Evolutionary conservation across 768 basidiomycete species (phyloP).

Genomic region (Pleurotus tuoliensis): DNA sequence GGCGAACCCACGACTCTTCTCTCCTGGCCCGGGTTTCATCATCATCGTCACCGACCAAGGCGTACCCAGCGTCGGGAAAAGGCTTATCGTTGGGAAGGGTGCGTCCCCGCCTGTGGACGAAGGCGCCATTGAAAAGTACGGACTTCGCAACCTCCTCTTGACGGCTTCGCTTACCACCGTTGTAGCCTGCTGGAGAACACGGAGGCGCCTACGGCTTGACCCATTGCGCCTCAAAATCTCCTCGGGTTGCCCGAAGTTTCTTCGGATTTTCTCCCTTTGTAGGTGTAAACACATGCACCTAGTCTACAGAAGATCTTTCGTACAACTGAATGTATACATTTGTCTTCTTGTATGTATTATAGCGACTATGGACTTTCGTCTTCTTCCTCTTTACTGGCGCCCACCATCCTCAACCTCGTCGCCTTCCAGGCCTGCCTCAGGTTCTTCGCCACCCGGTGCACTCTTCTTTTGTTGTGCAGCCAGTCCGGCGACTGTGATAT

Average conservation of each 20-base stretch:
- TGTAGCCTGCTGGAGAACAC: too few species aligned
- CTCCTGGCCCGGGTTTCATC: conserved; percentile 33
- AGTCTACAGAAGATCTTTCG: too few species aligned
- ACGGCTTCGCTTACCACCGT: too few species aligned
- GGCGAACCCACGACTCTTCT: conserved; percentile 32
- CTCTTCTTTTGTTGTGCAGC: conserved; percentile 22
- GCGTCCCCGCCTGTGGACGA: conserved; percentile 29
- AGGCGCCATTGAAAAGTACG: background rate
- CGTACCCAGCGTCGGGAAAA: conserved; percentile 24
- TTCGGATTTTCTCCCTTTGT: too few species aligned
- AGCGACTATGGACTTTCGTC: background rate
- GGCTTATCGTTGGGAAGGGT: conserved; percentile 35
- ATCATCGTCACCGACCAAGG: conserved; percentile 33
- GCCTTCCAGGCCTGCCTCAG: background rate
- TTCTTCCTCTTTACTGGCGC: background rate
- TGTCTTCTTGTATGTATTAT: too few species aligned
- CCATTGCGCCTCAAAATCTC: too few species aligned
- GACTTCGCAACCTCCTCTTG: too few species aligned
- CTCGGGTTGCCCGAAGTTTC: too few species aligned
- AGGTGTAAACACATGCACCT: too few species aligned
- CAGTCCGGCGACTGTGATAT: conserved; percentile 56
- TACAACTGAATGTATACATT: too few species aligned
- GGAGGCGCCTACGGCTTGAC: too few species aligned
- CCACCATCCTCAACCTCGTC: background rate
- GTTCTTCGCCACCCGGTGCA: background rate